phyloP scores from a whole-genome alignment of 257 asterid species.

The Salvia rosmarinus region DNA sequence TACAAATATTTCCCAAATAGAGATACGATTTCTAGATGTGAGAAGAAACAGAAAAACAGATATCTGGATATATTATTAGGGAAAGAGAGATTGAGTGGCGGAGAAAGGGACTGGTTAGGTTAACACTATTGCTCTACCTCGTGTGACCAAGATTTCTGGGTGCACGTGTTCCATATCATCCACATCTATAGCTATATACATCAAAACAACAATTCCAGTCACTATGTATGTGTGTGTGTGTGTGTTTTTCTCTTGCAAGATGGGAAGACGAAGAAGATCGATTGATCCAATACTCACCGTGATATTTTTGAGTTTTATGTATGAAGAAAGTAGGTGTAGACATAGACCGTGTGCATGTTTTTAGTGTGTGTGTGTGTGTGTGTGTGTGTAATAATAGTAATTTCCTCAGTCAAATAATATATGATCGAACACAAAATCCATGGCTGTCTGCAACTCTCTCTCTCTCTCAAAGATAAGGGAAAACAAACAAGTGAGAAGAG shows the following conservation, averaged over 20 bases:
- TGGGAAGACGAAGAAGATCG: not conserved
- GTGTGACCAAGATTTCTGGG: constrained; percentile 34
- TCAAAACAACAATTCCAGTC: not conserved
- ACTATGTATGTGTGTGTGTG: not conserved
- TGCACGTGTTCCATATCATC: constrained; percentile 60
- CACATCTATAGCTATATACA: constrained; percentile 18
- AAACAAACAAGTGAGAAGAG: constrained; percentile 40
- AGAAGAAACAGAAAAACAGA: constrained; percentile 33
- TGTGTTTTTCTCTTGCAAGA: not conserved
- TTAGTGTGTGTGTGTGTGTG: constrained; percentile 5
- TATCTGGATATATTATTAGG: constrained; percentile 23
- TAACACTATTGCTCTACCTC: constrained; percentile 36
- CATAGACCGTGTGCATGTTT: constrained; percentile 19
- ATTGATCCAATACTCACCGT: not conserved
- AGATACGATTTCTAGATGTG: constrained; percentile 25
- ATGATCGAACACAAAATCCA: constrained; percentile 38
- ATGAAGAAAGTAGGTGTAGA: constrained; percentile 14
- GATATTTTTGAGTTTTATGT: not conserved
- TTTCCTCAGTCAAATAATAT: constrained; percentile 27
- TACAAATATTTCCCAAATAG: constrained; percentile 28
- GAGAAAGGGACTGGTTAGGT: constrained; percentile 47
- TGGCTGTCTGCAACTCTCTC: constrained; percentile 44
- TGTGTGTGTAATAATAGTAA: constrained; percentile 16
- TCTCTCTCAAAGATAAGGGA: constrained; percentile 38
- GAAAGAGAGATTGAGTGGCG: constrained; percentile 46